These are phyloP conservation scores for Tetrahymena thermophila DNA, from an alignment of 73 alveolate genomes.

Conservation along the genomic window DNA sequence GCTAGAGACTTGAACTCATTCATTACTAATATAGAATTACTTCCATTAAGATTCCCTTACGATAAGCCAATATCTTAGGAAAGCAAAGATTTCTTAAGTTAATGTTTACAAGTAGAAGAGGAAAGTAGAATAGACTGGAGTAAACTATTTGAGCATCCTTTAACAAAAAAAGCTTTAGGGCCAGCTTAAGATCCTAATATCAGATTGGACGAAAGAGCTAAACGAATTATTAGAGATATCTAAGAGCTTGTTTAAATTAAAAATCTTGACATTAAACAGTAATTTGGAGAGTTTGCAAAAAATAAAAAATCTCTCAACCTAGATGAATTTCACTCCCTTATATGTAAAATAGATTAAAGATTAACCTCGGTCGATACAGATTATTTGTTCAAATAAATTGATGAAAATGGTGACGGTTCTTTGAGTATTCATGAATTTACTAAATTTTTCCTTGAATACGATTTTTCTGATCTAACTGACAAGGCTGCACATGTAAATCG, in stretches of 20 bases:
- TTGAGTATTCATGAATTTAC: slow-evolving; percentile 9
- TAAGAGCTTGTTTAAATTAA: slow-evolving; percentile 12
- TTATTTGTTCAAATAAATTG: slow-evolving; percentile 1
- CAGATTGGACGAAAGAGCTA: not conserved
- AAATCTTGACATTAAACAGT: slow-evolving; percentile 4
- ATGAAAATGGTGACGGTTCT: slow-evolving; percentile 5
- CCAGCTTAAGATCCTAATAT: not conserved
- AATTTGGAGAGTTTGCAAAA: slow-evolving; percentile 14
- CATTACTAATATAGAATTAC: slow-evolving; percentile 5
- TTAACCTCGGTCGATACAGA: not conserved
- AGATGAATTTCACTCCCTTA: slow-evolving; percentile 2
- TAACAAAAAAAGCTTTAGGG: not conserved
- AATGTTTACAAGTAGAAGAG: slow-evolving; percentile 26
- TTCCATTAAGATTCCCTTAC: slow-evolving; percentile 37
- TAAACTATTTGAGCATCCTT: slow-evolving; percentile 16
- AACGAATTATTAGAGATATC: slow-evolving; percentile 3
- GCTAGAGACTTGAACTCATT: slow-evolving; percentile 30
- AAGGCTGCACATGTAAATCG: slow-evolving; percentile 7
- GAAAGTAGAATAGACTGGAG: slow-evolving; percentile 24
- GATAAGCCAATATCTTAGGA: slow-evolving; percentile 18
- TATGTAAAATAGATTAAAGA: slow-evolving; percentile 8
- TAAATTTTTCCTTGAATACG: slow-evolving; percentile 29
- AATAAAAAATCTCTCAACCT: slow-evolving; percentile 3
- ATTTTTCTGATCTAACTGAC: slow-evolving; percentile 29
- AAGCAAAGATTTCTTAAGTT: slow-evolving; percentile 9